Conservation (phyloP, 768 basidiomycete genomes). For the Podaxis sp. region DNA sequence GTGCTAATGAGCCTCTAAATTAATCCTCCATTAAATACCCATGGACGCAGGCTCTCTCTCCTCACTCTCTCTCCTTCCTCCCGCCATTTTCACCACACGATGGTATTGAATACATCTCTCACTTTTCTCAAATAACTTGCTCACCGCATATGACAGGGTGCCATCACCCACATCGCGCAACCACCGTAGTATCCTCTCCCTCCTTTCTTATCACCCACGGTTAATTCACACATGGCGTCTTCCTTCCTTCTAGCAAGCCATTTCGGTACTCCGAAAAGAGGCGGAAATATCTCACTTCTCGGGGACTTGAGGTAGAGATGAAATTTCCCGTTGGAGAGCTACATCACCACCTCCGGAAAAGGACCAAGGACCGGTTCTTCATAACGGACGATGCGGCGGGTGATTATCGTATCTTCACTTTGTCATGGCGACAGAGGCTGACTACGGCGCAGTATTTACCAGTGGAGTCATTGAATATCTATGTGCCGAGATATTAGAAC, state of each 20-base stretch:
- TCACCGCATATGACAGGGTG: background rate
- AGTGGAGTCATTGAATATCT: slow-evolving; percentile 87
- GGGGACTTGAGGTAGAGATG: slow-evolving; percentile 1
- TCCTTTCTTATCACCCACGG: background rate
- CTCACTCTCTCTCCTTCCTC: background rate
- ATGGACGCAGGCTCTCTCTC: background rate
- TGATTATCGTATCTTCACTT: slow-evolving; percentile 16
- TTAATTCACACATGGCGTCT: background rate
- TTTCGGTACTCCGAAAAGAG: background rate
- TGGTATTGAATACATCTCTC: background rate
- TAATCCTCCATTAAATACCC: background rate
- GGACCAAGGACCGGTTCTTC: background rate
- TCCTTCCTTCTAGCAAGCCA: background rate
- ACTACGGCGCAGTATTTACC: slow-evolving; percentile 55
- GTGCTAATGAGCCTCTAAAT: slow-evolving; percentile 1
- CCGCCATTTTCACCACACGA: background rate
- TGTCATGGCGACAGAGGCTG: background rate
- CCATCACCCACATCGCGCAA: background rate
- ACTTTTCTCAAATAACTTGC: background rate
- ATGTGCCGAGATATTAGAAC: slow-evolving; percentile 80
- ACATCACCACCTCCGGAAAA: background rate
- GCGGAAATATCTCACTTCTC: background rate
- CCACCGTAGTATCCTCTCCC: background rate
- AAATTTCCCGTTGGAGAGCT: background rate
- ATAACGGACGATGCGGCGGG: slow-evolving; percentile 54